phyloP scores from a whole-genome alignment of 495 filamentous ascomycete species.

The Pyronema domesticum region DNA sequence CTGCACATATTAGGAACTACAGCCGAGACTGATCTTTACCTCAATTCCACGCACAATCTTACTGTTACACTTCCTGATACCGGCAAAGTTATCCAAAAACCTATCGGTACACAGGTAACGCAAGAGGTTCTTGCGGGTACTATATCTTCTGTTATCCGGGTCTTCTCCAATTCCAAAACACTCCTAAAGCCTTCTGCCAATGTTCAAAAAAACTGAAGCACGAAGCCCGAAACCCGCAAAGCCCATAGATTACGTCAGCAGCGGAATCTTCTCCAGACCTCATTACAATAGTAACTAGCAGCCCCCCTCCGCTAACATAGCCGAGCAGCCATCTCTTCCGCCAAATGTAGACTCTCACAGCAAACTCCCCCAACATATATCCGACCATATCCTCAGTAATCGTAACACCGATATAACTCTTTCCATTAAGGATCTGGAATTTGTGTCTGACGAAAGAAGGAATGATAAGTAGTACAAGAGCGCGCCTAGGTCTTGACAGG shows the following conservation, averaged over 20 bases:
- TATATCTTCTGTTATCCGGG: slow-evolving; percentile 21
- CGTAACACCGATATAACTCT: slow-evolving; percentile 69
- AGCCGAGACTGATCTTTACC: too few relatives aligned
- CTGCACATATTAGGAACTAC: too few relatives aligned
- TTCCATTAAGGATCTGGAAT: slow-evolving; percentile 92
- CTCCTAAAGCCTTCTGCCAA: neutral
- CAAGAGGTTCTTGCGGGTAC: slow-evolving; percentile 78
- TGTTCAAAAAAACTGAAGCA: too few relatives aligned
- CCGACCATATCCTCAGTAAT: slow-evolving; percentile 98
- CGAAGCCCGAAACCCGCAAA: neutral
- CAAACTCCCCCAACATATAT: slow-evolving; percentile 90
- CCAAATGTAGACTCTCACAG: slow-evolving; percentile 43
- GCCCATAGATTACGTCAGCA: too few relatives aligned
- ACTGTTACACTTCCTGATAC: too few relatives aligned
- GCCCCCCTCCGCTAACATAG: neutral
- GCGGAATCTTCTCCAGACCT: neutral
- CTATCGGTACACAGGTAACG: too few relatives aligned
- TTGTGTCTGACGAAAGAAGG: slow-evolving; percentile 87
- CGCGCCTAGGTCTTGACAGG: slow-evolving; percentile 82
- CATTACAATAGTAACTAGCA: too few relatives aligned
- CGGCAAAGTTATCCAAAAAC: too few relatives aligned
- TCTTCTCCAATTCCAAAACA: neutral
- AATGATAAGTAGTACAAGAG: slow-evolving; percentile 77
- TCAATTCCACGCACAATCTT: too few relatives aligned
- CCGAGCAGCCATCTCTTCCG: neutral